phyloP scores from a whole-genome alignment of 495 filamentous ascomycete species.

The Glarea lozoyensis region DNA sequence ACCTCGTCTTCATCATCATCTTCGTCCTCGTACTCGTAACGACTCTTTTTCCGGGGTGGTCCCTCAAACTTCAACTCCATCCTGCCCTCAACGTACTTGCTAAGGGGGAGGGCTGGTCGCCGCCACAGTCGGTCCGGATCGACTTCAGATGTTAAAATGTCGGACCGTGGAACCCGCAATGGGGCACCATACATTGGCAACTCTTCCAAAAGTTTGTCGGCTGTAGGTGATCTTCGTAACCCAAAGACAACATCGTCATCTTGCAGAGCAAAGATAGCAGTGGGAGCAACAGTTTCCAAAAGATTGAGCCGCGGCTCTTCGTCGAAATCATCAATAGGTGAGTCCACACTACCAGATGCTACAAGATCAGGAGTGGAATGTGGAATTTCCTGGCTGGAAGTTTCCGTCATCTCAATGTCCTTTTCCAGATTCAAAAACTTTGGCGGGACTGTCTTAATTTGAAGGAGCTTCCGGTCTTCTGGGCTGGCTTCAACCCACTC shows the following conservation, averaged over 20 bases:
- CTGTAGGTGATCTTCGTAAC: slow-evolving; percentile 62
- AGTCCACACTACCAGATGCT: slow-evolving; percentile 44
- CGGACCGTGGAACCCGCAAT: slow-evolving; percentile 43
- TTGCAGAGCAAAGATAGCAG: slow-evolving; percentile 73
- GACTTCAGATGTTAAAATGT: slow-evolving; percentile 44
- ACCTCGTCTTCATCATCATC: slow-evolving; percentile 51
- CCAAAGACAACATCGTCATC: slow-evolving; percentile 76
- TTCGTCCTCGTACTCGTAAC: slow-evolving; percentile 68
- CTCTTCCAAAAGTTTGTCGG: slow-evolving; percentile 78
- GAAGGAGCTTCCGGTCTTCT: slow-evolving; percentile 54
- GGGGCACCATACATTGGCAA: slow-evolving; percentile 71
- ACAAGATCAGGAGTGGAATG: slow-evolving; percentile 66
- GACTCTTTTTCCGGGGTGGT: slow-evolving; percentile 64
- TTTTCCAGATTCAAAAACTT: slow-evolving; percentile 2
- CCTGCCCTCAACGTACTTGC: slow-evolving; percentile 76
- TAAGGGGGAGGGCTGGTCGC: slow-evolving; percentile 70
- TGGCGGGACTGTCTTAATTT: slow-evolving; percentile 44
- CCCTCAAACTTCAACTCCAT: slow-evolving; percentile 58
- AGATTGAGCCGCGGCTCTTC: slow-evolving; percentile 35
- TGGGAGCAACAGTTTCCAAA: slow-evolving; percentile 46
- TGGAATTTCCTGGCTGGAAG: slow-evolving; percentile 24
- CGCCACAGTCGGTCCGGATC: slow-evolving; percentile 65
- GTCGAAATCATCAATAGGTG: slow-evolving; percentile 33
- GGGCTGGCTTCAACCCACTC: slow-evolving; percentile 60
- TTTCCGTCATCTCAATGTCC: slow-evolving; percentile 20